Evolutionary conservation across 2,329 filamentous ascomycete genomes (phyloP).

Genomic region (Scedosporium dehoogii): DNA sequence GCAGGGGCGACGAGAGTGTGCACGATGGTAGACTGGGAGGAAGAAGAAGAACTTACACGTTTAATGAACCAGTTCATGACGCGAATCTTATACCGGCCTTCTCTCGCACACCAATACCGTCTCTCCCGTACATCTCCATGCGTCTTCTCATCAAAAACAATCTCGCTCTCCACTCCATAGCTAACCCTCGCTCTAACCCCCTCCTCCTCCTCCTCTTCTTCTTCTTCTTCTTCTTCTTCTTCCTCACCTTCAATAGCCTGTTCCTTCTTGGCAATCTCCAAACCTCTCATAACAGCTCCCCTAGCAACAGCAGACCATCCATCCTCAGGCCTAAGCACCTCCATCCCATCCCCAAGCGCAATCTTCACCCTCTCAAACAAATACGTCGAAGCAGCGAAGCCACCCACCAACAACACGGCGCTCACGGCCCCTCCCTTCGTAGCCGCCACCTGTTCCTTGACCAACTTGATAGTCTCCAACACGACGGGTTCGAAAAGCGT

Average conservation of each 20-base stretch:
- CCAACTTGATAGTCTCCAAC: constrained; percentile 11
- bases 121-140: constrained; percentile 22
- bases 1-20: constrained; percentile 13
- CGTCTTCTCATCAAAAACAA: constrained; percentile 17
- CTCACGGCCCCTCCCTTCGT: constrained; percentile 28
- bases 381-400: constrained; percentile 36
- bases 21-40: not conserved
- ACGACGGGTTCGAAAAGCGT: constrained; percentile 26
- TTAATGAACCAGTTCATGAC: constrained; percentile 35
- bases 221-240: constrained; percentile 20
- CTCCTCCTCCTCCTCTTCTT: constrained; percentile 29
- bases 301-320: constrained; percentile 41
- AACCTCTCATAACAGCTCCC: constrained; percentile 40
- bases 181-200: constrained; percentile 33
- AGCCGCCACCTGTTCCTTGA: constrained; percentile 24
- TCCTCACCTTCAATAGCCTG: not conserved
- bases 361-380: constrained; percentile 29
- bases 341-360: constrained; percentile 22
- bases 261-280: constrained; percentile 18
- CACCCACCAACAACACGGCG: constrained; percentile 37
- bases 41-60: constrained; percentile 16
- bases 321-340: constrained; percentile 37
- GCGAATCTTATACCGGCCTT: constrained; percentile 26
- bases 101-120: constrained; percentile 25
- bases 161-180: constrained; percentile 21